Evolutionary conservation across 2,329 filamentous ascomycete species (phyloP), one percentile per base, ranked within the genome.

Genomic region (Colletotrichum endophyticum): DNA sequence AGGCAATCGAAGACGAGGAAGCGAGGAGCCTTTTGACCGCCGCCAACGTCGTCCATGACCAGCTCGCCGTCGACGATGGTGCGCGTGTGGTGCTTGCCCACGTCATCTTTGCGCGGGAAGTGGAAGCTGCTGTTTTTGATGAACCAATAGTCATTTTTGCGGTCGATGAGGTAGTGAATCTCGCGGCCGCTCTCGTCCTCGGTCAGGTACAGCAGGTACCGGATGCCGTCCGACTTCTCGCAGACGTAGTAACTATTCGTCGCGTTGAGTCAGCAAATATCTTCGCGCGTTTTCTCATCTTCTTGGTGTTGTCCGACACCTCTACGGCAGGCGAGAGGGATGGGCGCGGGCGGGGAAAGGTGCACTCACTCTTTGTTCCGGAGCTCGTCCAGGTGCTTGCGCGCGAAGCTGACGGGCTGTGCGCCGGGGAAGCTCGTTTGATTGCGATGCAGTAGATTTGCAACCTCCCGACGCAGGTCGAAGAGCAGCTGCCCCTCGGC

Each of bases 171-270:
- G 87, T 98, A 98, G 82, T 97, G 95, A 28, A 93, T 91, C 83
- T 98, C 95, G 66, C 83, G 79, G 70, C 87, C 88, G 57, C 44
- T 53, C 44, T 92, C 90, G 82, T 94, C 93, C 9, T 88, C 84
- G 67, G 95, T 95, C 79, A 97, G 92, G 88, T 98, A 99, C 79
- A 99, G 91, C n/a, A 99, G 91, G 84, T 98, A 98, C 78, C 97
- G 93, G 78, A 99, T 95, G 71, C 97, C 97, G 83, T 99, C 97
- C 1, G 96, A 98, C 88, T 99, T 99, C 86, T 99, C 97, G 88
- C 96, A 98, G 79, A 99, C 94, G 84, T 96, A 99, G 88, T 99
- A 99, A 85, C 92, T 94, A 77, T 68, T 32, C 9, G 57, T 57
- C 27, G 19, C 16, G 49, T n/a, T 15, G 27, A 6, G 67, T 80